phyloP scores from a whole-genome alignment of 768 basidiomycete genomes.

The Pisolithus marmoratus region DNA sequence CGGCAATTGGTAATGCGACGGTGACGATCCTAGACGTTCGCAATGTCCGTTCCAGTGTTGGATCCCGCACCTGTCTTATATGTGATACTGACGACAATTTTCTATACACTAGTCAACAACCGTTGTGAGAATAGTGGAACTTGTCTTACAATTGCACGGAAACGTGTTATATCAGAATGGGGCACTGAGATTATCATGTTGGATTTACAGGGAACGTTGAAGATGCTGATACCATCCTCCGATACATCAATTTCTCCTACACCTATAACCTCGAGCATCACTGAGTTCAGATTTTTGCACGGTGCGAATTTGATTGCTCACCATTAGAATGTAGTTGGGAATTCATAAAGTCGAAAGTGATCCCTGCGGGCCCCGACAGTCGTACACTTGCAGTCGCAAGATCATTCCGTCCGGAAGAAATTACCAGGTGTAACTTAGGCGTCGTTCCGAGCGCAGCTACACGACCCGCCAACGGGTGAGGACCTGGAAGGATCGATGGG shows the following conservation, averaged over 20 bases:
- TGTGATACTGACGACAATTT: slow-evolving; percentile 61
- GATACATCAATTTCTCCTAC: slow-evolving; percentile 30
- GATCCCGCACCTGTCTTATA: slow-evolving; percentile 59
- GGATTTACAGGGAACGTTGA: slow-evolving; percentile 42
- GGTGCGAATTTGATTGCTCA: slow-evolving; percentile 10
- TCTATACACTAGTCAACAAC: slow-evolving; percentile 34
- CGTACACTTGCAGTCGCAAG: slow-evolving; percentile 49
- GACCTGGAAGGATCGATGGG: slow-evolving; percentile 15
- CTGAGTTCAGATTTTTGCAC: slow-evolving; percentile 8
- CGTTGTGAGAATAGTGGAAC: neutral
- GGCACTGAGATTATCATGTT: slow-evolving; percentile 51
- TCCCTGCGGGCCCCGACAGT: slow-evolving; percentile 49
- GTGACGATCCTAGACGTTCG: slow-evolving; percentile 50
- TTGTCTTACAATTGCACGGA: slow-evolving; percentile 52
- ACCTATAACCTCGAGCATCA: slow-evolving; percentile 10
- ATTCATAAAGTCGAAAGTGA: slow-evolving; percentile 40
- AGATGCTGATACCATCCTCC: slow-evolving; percentile 41
- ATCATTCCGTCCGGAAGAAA: slow-evolving; percentile 69
- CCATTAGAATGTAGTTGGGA: slow-evolving; percentile 34
- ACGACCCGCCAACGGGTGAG: slow-evolving; percentile 3
- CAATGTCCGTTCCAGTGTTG: slow-evolving; percentile 48
- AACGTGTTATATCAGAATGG: slow-evolving; percentile 59
- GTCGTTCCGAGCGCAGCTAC: slow-evolving; percentile 63
- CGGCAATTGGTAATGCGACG: slow-evolving; percentile 75
- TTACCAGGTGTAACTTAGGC: slow-evolving; percentile 45